Percentiles rank a stretch among this genome's conserved stretches.
These are phyloP conservation scores for Amanita brunnescens DNA, from an alignment of 768 basidiomycete genomes.

Conservation along the genomic window DNA sequence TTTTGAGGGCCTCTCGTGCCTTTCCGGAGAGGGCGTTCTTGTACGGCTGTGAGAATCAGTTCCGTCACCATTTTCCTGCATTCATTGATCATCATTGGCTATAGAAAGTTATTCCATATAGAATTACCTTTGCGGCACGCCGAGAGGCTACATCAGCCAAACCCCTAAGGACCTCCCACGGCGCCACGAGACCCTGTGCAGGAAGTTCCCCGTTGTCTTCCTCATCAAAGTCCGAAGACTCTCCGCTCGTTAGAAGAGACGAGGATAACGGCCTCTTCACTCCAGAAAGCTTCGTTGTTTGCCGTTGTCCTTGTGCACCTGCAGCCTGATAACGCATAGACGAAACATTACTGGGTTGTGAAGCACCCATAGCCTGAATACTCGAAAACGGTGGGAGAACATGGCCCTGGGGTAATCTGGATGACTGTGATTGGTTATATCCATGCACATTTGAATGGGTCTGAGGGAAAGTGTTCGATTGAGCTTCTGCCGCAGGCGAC, in stretches of 20 bases:
- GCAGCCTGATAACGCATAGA: conserved; percentile 54
- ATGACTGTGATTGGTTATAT: conserved; percentile 21
- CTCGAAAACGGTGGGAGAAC: conserved; percentile 67
- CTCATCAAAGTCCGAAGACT: conserved; percentile 81
- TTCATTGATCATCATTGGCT: conserved; percentile 9
- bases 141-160: conserved; percentile 77
- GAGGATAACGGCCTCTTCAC: conserved; percentile 50
- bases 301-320: conserved; percentile 22
- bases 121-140: conserved; percentile 63
- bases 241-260: conserved; percentile 66
- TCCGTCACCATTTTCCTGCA: conserved; percentile 67
- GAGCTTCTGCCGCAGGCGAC: conserved; percentile 30
- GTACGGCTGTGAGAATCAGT: conserved; percentile 72
- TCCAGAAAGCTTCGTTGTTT: conserved; percentile 25
- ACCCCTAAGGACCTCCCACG: conserved; percentile 78
- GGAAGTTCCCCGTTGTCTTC: conserved; percentile 77
- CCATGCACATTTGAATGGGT: conserved; percentile 30
- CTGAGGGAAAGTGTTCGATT: conserved; percentile 32
- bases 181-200: conserved; percentile 73
- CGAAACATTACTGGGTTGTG: conserved; percentile 43
- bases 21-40: conserved; percentile 64
- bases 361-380: conserved; percentile 48
- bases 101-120: conserved; percentile 2
- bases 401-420: conserved; percentile 31
- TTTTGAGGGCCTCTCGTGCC: conserved; percentile 60